Evolutionary conservation across 768 basidiomycete genomes (phyloP).

Genomic region (Cystobasidium tubakii): DNA sequence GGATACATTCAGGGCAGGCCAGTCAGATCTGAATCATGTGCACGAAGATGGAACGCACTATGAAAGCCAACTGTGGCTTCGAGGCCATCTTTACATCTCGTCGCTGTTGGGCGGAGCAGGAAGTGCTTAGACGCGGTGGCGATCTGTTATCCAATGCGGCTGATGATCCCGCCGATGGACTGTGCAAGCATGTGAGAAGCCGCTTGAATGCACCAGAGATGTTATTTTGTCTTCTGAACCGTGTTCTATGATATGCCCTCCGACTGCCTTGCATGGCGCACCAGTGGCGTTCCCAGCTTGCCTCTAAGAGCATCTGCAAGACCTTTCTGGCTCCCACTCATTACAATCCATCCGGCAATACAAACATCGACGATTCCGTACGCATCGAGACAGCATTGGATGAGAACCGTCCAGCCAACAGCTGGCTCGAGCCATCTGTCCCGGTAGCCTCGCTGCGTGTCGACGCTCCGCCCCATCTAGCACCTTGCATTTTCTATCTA

Average conservation of each 20-base stretch:
- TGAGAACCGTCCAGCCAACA: not conserved
- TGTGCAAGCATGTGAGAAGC: no score
- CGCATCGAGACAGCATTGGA: not conserved
- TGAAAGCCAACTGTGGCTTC: conserved; percentile 5
- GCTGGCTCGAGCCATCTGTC: conserved; percentile 20
- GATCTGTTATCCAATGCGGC: not conserved
- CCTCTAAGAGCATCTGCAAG: not conserved
- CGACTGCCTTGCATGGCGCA: no score
- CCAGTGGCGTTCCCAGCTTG: no score
- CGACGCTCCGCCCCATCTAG: not conserved
- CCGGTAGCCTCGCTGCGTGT: not conserved
- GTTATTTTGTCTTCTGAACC: no score
- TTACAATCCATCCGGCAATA: not conserved
- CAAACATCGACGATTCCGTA: not conserved
- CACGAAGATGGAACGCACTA: conserved; percentile 2
- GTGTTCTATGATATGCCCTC: no score
- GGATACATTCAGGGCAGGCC: not conserved
- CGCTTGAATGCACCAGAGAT: no score
- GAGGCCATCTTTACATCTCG: conserved; percentile 1
- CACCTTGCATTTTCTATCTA: conserved; percentile 9
- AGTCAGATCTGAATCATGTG: no score
- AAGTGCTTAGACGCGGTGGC: not conserved
- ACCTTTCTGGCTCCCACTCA: not conserved
- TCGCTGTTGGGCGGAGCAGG: not conserved
- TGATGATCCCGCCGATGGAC: no score